These are phyloP conservation scores for Rhizoclosmatium sp. DNA, from an alignment of 192 early-diverging fungal genomes.

Conservation along the genomic window DNA sequence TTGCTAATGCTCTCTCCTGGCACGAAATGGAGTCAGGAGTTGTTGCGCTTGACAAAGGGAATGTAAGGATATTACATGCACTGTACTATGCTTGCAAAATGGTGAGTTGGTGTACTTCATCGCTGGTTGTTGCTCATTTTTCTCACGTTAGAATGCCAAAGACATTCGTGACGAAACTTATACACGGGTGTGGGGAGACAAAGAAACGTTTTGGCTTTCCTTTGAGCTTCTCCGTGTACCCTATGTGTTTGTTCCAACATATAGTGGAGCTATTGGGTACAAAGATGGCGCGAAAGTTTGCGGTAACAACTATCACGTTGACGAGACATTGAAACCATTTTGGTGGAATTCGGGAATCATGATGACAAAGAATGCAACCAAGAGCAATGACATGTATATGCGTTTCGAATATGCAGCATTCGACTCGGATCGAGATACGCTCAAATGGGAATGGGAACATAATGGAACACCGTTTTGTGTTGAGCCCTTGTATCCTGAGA, in stretches of 20 bases:
- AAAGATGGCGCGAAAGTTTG: slow-evolving; percentile 21
- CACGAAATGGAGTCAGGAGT: slow-evolving; percentile 11
- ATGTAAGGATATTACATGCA: background rate
- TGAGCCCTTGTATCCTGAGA: slow-evolving; percentile 3
- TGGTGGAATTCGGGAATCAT: slow-evolving; percentile 56
- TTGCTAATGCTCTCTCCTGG: background rate
- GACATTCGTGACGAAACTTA: background rate
- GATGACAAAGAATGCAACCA: slow-evolving; percentile 34
- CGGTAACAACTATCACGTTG: slow-evolving; percentile 41
- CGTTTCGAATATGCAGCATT: slow-evolving; percentile 16
- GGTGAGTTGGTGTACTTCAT: slow-evolving; percentile 30
- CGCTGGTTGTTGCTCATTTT: too few relatives aligned
- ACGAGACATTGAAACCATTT: slow-evolving; percentile 38
- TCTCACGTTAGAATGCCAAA: background rate
- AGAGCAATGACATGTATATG: background rate
- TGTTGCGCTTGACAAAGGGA: slow-evolving; percentile 15
- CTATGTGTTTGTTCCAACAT: slow-evolving; percentile 59
- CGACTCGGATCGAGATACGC: slow-evolving; percentile 14
- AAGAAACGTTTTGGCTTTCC: slow-evolving; percentile 63
- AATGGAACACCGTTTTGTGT: slow-evolving; percentile 44
- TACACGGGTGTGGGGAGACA: slow-evolving; percentile 18
- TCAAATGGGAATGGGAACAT: slow-evolving; percentile 38
- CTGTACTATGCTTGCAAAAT: background rate
- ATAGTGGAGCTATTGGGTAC: slow-evolving; percentile 65
- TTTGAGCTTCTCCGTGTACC: slow-evolving; percentile 69